Base-by-base conservation (phyloP, 345 rosid genomes). In the Eucalyptus erythrocorys region DNA sequence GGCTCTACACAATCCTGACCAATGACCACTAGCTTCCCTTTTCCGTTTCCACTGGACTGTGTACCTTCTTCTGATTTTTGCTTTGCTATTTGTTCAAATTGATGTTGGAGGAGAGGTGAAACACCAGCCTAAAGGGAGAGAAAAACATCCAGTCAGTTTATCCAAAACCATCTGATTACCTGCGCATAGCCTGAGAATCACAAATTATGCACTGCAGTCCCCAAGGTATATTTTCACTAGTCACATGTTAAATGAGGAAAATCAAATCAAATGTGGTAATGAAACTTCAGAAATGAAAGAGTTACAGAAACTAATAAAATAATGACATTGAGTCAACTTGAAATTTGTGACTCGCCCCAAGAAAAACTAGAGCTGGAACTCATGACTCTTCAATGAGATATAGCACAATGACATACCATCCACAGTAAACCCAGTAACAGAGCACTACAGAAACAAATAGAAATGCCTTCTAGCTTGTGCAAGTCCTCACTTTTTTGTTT, bases 1-100 rank as follows among this genome's bases (percentile, higher is more conserved):
- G 99, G 99, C 92, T 98, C 99, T 51, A 97, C 88, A 87, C 96
- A 94, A 91, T 95, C 95, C 92, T 95, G 99, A 91, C 97, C 96
- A 87, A 97, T 94, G 89, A 98, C 95, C 82, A 95, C 92, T 91
- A 96, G 88, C 89, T 95, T 96, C 88, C 95, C 93, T 90, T 90
- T 91, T 90, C 94, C 92, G 51, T 90, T 91, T 82, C 91, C 93
- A 86, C 91, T 91, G 27, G 89, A 89, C 90, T 17, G 92, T 79
- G 15, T 87, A 86, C 82, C 85, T 30, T 87, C 89, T 43, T 76
- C 90, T 55, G 87, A 88, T 86, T 93, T 94, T 90, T 93, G 94
- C 86, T 89, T 94, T 5, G 94, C 91, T 88, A 97, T 84, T 90
- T 96, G 96, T 90, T 94, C 94, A 87, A 98, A 92, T 89, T 97